Evolutionary conservation across 352 stramenopile species (phyloP), one percentile per base, ranked within the genome.

Genomic region (Thraustochytrium sp.): DNA sequence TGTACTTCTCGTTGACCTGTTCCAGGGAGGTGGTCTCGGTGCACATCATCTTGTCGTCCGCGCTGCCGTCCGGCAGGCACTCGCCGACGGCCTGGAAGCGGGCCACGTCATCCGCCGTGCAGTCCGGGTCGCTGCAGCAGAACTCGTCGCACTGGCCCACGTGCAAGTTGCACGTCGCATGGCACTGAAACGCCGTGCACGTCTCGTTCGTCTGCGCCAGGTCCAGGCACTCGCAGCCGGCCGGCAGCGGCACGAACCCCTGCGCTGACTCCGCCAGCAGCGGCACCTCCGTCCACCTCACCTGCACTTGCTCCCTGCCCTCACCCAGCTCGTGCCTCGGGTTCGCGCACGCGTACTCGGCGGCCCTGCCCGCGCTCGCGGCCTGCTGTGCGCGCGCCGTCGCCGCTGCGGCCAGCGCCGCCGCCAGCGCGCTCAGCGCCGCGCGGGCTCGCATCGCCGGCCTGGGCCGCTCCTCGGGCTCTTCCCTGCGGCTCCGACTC

Each of bases 91-190:
- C 23, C 31, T 72, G n/a, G 42, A 80, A 80, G 34, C 53, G 68
- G 9, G 34, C 68, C 23, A 80, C 3, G 18, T 80, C 48, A 18
- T 61, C 68, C 16, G 68, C 21, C 26, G 68, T 63, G 51, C 68
- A 80, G 51, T 80, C 68, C 31, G 68, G 68, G 42, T 80, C 68
- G 26, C 68, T 80, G 68, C 68, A 80, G 49, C 68, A 80, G 38
- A 51, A 80, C 38, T 61, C 48, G 42, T 80, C 68, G 26, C 68
- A 80, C 2, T 55, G 23, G 2, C 68, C 68, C 18, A 80, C 16
- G 29, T 80, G 26, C 11, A 80, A 31, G 38, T 80, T 80, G 51
- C 68, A 80, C 37, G 68, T 80, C 53, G 37, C 68, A 23, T 80
- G 48, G 38, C 68, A 80, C 36, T 18, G 23, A 42, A 80, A 80